Evolutionary conservation across 192 early-diverging fungal species (phyloP).

Genomic region (Coemansia reversa): DNA sequence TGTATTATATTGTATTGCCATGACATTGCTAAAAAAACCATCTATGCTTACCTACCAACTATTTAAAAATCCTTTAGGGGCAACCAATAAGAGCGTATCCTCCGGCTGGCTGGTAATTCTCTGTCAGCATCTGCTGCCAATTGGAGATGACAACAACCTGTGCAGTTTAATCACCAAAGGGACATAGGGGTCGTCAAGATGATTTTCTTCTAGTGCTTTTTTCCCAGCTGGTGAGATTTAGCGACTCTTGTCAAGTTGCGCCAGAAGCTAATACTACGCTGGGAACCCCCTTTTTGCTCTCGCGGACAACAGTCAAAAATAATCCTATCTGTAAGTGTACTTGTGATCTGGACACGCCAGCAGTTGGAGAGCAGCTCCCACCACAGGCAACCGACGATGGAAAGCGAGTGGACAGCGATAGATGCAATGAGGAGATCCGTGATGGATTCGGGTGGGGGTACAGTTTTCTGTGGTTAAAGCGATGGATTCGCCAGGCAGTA

Average conservation of each 20-base stretch:
- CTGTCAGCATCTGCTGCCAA: no score
- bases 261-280: neutral
- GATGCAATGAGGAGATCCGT: constrained; percentile 10
- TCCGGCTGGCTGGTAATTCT: no score
- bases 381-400: neutral
- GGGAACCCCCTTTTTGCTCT: constrained; percentile 1
- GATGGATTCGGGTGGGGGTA: constrained; percentile 15
- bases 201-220: no score
- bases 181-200: no score
- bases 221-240: no score
- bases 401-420: neutral
- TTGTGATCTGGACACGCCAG: neutral
- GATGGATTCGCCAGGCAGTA: neutral
- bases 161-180: no score
- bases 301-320: constrained; percentile 8
- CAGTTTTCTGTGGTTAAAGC: neutral
- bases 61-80: no score
- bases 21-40: no score
- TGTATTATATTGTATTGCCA: no score
- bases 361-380: neutral
- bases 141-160: no score
- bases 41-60: no score
- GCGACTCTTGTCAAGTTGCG: neutral
- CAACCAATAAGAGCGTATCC: no score
- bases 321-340: constrained; percentile 14